These are phyloP conservation scores for Phytopythium ostracodes DNA, from an alignment of 352 stramenopile species.

Conservation along the genomic window DNA sequence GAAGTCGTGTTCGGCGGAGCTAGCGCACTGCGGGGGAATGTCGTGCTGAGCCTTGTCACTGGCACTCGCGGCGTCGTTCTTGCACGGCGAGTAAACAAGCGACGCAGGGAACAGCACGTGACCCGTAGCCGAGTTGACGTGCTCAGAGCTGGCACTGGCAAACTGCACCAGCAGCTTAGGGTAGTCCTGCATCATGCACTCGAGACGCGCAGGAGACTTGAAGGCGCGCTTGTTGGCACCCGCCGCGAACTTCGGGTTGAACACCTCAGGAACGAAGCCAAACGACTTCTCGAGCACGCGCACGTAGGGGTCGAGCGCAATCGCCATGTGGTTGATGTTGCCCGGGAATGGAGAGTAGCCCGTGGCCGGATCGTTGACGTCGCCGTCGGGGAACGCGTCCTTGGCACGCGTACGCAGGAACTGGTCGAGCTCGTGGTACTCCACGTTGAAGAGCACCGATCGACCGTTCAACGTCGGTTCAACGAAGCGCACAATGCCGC, in stretches of 20 bases:
- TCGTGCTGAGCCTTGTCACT: slow-evolving; percentile 43
- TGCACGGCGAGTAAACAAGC: slow-evolving; percentile 72
- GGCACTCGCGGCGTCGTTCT: slow-evolving; percentile 61
- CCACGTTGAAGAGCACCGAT: slow-evolving; percentile 59
- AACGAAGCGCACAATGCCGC: slow-evolving; percentile 55
- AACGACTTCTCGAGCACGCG: slow-evolving; percentile 38
- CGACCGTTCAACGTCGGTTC: slow-evolving; percentile 14
- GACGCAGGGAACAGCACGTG: slow-evolving; percentile 50
- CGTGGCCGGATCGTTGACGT: slow-evolving; percentile 54
- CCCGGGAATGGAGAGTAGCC: slow-evolving; percentile 59
- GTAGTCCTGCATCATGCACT: slow-evolving; percentile 83
- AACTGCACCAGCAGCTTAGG: slow-evolving; percentile 53
- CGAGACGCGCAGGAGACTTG: slow-evolving; percentile 59
- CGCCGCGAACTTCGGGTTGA: slow-evolving; percentile 59
- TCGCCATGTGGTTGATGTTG: slow-evolving; percentile 74
- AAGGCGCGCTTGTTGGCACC: slow-evolving; percentile 34
- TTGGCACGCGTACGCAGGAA: slow-evolving; percentile 48
- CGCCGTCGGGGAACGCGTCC: slow-evolving; percentile 44
- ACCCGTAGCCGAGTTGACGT: slow-evolving; percentile 22
- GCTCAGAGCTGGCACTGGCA: slow-evolving; percentile 10
- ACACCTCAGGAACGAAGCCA: slow-evolving; percentile 62
- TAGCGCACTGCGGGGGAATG: slow-evolving; percentile 58
- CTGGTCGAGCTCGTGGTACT: slow-evolving; percentile 72
- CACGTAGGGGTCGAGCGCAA: slow-evolving; percentile 45
- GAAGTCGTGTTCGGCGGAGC: slow-evolving; percentile 62